Base-by-base conservation (phyloP, 2,329 filamentous ascomycete genomes). In the Fusarium beomiforme region DNA sequence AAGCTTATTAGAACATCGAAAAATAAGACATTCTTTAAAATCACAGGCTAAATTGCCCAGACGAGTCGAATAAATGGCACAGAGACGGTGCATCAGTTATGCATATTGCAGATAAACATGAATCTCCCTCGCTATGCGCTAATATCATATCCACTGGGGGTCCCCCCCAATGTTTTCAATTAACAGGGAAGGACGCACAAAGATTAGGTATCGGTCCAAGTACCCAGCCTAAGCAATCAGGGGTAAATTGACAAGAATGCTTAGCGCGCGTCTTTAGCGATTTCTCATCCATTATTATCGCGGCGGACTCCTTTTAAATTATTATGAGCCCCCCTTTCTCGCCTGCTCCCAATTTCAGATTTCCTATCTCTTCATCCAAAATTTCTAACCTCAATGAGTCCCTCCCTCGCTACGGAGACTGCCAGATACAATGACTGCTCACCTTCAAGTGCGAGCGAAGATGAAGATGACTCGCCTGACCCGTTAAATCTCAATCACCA, bases 371-470 rank as follows among this genome's bases (percentile, higher is more conserved):
- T 26, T 24, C n/a, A 29, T 26, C n/a, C 36, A 21, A 23, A 24
- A 26, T 46, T 21, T 14, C 44, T 33, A 54, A 53, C 34, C 64
- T 59, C 65, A 67, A 71, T 71, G 69, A 72, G 69, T 71, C 64
- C 64, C 49, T 69, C 69, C 31, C 59, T 72, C 47, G 69, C 54
- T 21, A 26, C 69, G 13, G 69, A 71, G 41, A 61, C 69, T n/a
- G 36, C 69, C 49, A 71, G 69, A 61, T 72, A 70, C 49, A 71
- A 71, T 69, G 69, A 72, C 36, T 70, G 69, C 60, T 69, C 69
- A 68, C 49, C 53, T 37, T 46, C 54, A 34, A 71, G 63, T 72
- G 69, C 65, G 60, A 72, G 69, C 69, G 69, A 71, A 63, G 69
- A 71, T 41, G 69, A 71, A 44, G 69, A 71, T 26, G 69, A 71